Evolutionary conservation across 805 yeast genomes (phyloP), one percentile per base, ranked within the genome.

Genomic region (Metschnikowia noctiluminum): DNA sequence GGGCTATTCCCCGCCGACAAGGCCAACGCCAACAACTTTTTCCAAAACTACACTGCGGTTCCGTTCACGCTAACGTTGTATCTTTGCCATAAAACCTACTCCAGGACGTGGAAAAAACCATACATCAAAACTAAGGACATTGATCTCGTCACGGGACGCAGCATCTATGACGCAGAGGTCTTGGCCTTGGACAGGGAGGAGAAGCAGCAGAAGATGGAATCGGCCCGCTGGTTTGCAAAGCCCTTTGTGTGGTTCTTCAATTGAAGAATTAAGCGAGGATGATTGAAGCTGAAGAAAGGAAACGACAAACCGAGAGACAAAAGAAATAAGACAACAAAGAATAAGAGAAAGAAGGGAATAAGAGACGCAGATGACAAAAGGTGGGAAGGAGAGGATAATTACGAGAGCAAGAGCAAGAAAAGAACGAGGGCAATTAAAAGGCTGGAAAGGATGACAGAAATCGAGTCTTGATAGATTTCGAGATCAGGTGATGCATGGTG

Each of bases 1-100:
- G 73, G 75, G 8, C 67, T 72, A 46, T 72, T 53, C 62, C 77
- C 77, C 2, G 58, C 43, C 21, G 55, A 57, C 28, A 53, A 55
- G 51, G 51, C 66, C 21, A 50, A 56, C 36, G 65, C 56, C 15
- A 66, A 62, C 55, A 56, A 59, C 38, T 62, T 62, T 39, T 62
- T 62, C 49, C 62, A 62, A 49, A 62, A 62, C 54, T 62, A 62
- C 49, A 53, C 57, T 38, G 61, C 63, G 28, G 44, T 56, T 7
- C 64, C 63, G 3, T 57, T 61, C 52, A 47, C 59, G 28, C 47
- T 62, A 39, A 52, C 58, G 14, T 62, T 54, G 48, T 62, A 53
- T 46, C 14, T 59, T 26, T 62, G 56, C 28, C 66, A 62, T 53
- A 62, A 62, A 48, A 42, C 55, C 15, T 57, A 42, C 39, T 50